These are phyloP conservation scores for Colletotrichum higginsianum DNA, from an alignment of 2,329 filamentous ascomycete genomes.

Conservation along the genomic window DNA sequence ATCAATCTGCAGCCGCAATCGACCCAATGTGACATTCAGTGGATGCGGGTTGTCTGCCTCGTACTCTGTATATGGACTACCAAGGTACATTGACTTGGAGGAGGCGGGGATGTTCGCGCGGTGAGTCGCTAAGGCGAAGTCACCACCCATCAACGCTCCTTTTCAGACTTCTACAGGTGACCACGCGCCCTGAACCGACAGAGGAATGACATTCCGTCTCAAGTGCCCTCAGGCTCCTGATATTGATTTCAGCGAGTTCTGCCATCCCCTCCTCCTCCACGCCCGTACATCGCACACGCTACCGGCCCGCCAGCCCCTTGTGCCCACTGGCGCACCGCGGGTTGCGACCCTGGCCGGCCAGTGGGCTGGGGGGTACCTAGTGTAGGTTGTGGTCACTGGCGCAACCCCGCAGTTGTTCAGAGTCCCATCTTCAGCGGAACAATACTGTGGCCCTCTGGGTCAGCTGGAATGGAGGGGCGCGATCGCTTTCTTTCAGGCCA, in stretches of 20 bases:
- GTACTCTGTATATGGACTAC: not conserved
- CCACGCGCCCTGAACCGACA: slow-evolving; percentile 11
- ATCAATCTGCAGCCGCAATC: slow-evolving; percentile 1
- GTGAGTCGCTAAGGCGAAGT: slow-evolving; percentile 11
- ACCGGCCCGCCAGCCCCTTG: slow-evolving; percentile 27
- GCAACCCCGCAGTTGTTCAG: slow-evolving; percentile 35
- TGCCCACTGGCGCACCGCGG: slow-evolving; percentile 30
- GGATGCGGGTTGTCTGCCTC: not conserved
- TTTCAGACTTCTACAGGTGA: not conserved
- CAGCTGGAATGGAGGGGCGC: slow-evolving; percentile 30
- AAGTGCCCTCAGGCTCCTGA: not conserved
- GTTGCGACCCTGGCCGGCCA: slow-evolving; percentile 35
- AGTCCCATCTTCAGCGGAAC: slow-evolving; percentile 42
- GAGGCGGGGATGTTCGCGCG: slow-evolving; percentile 23
- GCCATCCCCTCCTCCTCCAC: not conserved
- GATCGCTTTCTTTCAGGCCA: not conserved
- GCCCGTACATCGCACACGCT: not conserved
- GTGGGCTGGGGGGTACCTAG: not conserved
- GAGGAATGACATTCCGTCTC: slow-evolving; percentile 20
- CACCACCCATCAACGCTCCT: not conserved
- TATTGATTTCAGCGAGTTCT: not conserved
- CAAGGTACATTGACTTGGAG: slow-evolving; percentile 7
- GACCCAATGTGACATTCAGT: not conserved
- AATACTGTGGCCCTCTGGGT: slow-evolving; percentile 13
- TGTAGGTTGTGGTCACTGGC: slow-evolving; percentile 1